A percentile compares a stretch with the other conserved stretches of the same genome.
These are phyloP conservation scores for Cystobasidiopsis lactophilus DNA, from an alignment of 768 basidiomycete genomes.

Conservation along the genomic window DNA sequence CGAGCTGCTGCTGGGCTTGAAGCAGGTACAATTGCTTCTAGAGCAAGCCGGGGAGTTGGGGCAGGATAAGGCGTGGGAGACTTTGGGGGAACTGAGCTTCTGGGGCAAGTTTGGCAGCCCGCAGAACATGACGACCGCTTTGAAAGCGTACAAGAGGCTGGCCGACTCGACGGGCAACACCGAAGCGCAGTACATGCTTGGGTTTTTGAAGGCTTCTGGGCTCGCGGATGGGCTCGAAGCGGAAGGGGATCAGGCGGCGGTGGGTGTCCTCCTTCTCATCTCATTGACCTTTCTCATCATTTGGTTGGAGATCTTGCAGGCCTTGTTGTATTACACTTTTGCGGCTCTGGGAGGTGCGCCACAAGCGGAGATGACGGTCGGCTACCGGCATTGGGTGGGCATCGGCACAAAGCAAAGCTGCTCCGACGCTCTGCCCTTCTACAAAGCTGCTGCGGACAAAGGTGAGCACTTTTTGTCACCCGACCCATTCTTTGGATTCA, in stretches of 20 bases:
- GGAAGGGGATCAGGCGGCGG: slow-evolving; percentile 27
- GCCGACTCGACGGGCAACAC: slow-evolving; percentile 55
- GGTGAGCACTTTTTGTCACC: slow-evolving; percentile 27
- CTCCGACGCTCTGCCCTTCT: slow-evolving; percentile 61
- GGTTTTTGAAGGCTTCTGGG: slow-evolving; percentile 65
- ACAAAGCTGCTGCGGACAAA: slow-evolving; percentile 68
- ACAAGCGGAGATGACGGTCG: slow-evolving; percentile 77
- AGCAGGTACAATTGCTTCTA: slow-evolving; percentile 37
- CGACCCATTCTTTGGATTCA: neutral
- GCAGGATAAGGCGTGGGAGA: slow-evolving; percentile 41
- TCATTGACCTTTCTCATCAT: neutral
- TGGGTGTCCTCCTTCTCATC: slow-evolving; percentile 7
- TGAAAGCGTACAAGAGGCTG: slow-evolving; percentile 40
- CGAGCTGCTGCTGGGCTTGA: slow-evolving; percentile 16
- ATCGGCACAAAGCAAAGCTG: slow-evolving; percentile 80
- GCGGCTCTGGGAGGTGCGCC: slow-evolving; percentile 69
- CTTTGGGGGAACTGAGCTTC: slow-evolving; percentile 29
- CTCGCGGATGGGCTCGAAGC: slow-evolving; percentile 39
- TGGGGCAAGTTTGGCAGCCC: slow-evolving; percentile 29
- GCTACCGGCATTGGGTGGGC: slow-evolving; percentile 85
- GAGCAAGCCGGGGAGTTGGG: slow-evolving; percentile 64
- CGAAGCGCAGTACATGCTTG: slow-evolving; percentile 61
- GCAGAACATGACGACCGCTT: slow-evolving; percentile 40
- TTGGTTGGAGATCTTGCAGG: too few relatives aligned
- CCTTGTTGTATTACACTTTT: slow-evolving; percentile 82